Evolutionary conservation across 2,329 filamentous ascomycete genomes (phyloP).

Genomic region (Cladophialophora exuberans): DNA sequence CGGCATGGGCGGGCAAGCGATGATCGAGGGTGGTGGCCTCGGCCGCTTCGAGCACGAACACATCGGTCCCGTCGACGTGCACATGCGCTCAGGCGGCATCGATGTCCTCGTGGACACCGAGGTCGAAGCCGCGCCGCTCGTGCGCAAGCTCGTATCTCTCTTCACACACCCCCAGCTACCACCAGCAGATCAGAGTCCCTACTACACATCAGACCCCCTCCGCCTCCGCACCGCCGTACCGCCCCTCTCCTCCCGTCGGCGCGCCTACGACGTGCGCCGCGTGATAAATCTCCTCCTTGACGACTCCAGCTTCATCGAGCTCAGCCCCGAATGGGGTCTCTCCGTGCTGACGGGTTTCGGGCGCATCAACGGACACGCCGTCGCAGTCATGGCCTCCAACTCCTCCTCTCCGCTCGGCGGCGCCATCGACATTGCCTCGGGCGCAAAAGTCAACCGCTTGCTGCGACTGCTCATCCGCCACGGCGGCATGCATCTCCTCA

Average conservation of each 20-base stretch:
- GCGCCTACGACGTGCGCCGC: slow-evolving; percentile 27
- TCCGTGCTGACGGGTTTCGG: slow-evolving; percentile 29
- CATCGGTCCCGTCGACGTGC: slow-evolving; percentile 27
- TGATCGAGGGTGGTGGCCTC: slow-evolving; percentile 28
- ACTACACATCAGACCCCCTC: slow-evolving; percentile 28
- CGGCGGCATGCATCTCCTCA: slow-evolving; percentile 29
- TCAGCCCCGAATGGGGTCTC: slow-evolving; percentile 28
- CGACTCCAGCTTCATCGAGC: slow-evolving; percentile 28
- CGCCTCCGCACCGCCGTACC: slow-evolving; percentile 27
- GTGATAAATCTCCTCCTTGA: slow-evolving; percentile 27
- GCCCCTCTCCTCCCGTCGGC: slow-evolving; percentile 24
- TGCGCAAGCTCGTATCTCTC: slow-evolving; percentile 27
- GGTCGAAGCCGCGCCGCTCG: slow-evolving; percentile 27
- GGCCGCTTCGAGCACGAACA: slow-evolving; percentile 28
- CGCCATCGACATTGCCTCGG: slow-evolving; percentile 25
- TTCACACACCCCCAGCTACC: slow-evolving; percentile 26
- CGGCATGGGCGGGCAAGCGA: slow-evolving; percentile 30
- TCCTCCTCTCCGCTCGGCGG: slow-evolving; percentile 26
- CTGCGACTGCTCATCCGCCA: slow-evolving; percentile 26
- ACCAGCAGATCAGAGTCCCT: slow-evolving; percentile 25
- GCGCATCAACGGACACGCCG: slow-evolving; percentile 26
- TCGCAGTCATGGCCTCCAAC: slow-evolving; percentile 27
- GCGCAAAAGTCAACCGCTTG: slow-evolving; percentile 28
- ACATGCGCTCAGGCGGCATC: slow-evolving; percentile 28
- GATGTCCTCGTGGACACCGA: slow-evolving; percentile 29